phyloP scores from a whole-genome alignment of 2,329 filamentous ascomycete genomes.

The Ceratocystis diversiconidia region DNA sequence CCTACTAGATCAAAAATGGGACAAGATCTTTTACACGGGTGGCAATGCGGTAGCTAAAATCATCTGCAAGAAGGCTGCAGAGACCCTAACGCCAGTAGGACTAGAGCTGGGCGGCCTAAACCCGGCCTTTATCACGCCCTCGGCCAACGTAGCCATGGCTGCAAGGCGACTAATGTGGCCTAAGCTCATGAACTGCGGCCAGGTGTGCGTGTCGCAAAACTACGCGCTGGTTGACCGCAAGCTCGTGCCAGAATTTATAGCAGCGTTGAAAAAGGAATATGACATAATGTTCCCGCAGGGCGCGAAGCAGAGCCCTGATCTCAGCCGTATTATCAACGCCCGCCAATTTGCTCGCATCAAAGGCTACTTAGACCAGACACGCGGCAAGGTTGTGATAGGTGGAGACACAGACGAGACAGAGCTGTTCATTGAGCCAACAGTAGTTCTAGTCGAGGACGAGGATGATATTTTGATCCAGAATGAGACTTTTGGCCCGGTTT shows the following conservation, averaged over 20 bases:
- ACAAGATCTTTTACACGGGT: constrained; percentile 97
- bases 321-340: constrained; percentile 65
- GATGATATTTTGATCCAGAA: constrained; percentile 67
- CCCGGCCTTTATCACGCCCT: constrained; percentile 79
- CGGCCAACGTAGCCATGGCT: constrained; percentile 64
- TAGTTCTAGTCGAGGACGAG: constrained; percentile 64
- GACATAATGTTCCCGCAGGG: constrained; percentile 75
- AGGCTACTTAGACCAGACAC: constrained; percentile 72
- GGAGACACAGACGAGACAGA: constrained; percentile 67
- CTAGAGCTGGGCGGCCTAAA: constrained; percentile 87
- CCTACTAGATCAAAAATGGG: constrained; percentile 79
- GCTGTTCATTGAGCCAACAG: constrained; percentile 79
- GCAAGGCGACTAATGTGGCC: constrained; percentile 78
- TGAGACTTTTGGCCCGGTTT: constrained; percentile 88
- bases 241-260: constrained; percentile 56
- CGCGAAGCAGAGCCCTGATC: constrained; percentile 62
- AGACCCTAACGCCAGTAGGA: constrained; percentile 72
- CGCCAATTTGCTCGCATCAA: constrained; percentile 70
- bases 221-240: constrained; percentile 73
- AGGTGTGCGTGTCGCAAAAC: constrained; percentile 87
- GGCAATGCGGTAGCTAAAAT: constrained; percentile 67
- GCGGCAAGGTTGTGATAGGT: constrained; percentile 75
- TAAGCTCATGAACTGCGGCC: constrained; percentile 74
- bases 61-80: constrained; percentile 76
- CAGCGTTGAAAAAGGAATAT: constrained; percentile 55